These are phyloP conservation scores for Trichoderma brevicompactum DNA, from an alignment of 2,329 filamentous ascomycete genomes.

Conservation along the genomic window DNA sequence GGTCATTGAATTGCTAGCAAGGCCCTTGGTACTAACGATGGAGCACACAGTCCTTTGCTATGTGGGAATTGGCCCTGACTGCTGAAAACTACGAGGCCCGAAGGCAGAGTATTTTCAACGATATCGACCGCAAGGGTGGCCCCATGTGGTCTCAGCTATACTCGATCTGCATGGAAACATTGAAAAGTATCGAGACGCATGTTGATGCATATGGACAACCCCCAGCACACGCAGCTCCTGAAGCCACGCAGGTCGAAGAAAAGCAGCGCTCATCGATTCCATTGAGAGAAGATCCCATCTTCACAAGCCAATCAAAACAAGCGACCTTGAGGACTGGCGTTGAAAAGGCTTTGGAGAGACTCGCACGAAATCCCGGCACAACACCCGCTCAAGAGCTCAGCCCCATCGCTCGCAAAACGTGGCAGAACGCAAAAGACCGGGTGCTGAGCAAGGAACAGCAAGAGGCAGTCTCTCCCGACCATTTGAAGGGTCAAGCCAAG, in stretches of 20 bases:
- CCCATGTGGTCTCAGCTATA: slow-evolving; percentile 82
- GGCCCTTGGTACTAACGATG: background rate
- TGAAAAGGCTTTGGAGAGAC: slow-evolving; percentile 51
- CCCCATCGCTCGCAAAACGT: slow-evolving; percentile 56
- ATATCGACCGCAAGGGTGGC: slow-evolving; percentile 81
- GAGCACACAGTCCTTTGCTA: slow-evolving; percentile 70
- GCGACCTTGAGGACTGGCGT: slow-evolving; percentile 50
- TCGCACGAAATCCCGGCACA: slow-evolving; percentile 53
- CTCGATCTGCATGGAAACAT: slow-evolving; percentile 67
- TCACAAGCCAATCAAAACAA: slow-evolving; percentile 45
- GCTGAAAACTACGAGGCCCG: slow-evolving; percentile 74
- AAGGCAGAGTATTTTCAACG: slow-evolving; percentile 80
- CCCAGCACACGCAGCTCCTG: slow-evolving; percentile 40
- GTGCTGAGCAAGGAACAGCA: slow-evolving; percentile 59
- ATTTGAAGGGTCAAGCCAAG: slow-evolving; percentile 54
- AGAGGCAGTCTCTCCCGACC: slow-evolving; percentile 55
- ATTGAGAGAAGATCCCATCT: slow-evolving; percentile 52
- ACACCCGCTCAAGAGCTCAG: slow-evolving; percentile 54
- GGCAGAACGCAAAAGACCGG: slow-evolving; percentile 52
- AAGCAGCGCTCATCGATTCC: slow-evolving; percentile 47
- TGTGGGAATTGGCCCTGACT: slow-evolving; percentile 88
- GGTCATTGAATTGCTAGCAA: background rate
- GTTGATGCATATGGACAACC: slow-evolving; percentile 65
- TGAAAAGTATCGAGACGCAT: slow-evolving; percentile 69
- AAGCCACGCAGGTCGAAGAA: slow-evolving; percentile 39